A percentile compares a stretch with the other conserved stretches of the same genome.
Conservation (phyloP, 176 grass and related monocot genomes). For the Cymbopogon citratus region DNA sequence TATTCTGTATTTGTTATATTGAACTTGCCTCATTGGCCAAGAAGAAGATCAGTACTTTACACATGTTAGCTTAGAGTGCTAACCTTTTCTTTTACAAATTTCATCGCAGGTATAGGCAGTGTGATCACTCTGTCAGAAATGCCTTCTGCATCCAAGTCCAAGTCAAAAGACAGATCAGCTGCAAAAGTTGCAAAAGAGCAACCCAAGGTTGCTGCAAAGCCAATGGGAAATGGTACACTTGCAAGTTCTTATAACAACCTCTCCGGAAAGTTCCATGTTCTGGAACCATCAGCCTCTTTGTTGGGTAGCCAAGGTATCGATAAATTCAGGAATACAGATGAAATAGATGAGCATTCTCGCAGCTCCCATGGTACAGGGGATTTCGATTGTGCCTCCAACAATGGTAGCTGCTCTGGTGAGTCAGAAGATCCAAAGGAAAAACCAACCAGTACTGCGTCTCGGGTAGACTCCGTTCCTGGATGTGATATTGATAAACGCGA, state of each 20-base stretch:
- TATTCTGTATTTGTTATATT: neutral
- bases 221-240: conserved; percentile 47
- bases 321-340: conserved; percentile 72
- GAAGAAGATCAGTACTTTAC: neutral
- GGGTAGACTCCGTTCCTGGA: conserved; percentile 60
- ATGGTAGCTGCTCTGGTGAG: conserved; percentile 80
- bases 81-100: conserved; percentile 14
- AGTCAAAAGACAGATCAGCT: conserved; percentile 64
- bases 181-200: conserved; percentile 65
- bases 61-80: conserved; percentile 2
- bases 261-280: conserved; percentile 80
- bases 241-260: conserved; percentile 69
- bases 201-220: conserved; percentile 59
- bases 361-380: conserved; percentile 81
- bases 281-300: conserved; percentile 58
- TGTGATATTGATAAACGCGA: conserved; percentile 92
- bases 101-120: conserved; percentile 32
- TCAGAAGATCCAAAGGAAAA: conserved; percentile 86
- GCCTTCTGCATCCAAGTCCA: conserved; percentile 93
- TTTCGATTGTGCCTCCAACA: conserved; percentile 80
- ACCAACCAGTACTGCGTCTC: conserved; percentile 31
- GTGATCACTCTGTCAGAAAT: conserved; percentile 38
- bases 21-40: neutral
- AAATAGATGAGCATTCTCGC: conserved; percentile 86
- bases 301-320: conserved; percentile 44